phyloP scores from a whole-genome alignment of 306 rosid species.

The Acacia melanoxylon region DNA sequence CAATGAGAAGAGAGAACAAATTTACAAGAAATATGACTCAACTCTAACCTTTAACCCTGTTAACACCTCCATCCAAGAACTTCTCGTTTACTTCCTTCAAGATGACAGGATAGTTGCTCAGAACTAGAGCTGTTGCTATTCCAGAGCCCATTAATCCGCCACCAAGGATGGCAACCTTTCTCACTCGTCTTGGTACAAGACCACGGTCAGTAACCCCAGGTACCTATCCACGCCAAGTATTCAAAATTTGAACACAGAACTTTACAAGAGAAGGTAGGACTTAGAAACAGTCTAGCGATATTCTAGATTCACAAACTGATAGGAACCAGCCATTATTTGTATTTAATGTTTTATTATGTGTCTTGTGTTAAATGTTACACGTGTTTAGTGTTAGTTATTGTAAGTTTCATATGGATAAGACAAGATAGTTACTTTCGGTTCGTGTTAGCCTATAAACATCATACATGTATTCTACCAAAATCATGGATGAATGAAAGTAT shows the following conservation, averaged over 20 bases:
- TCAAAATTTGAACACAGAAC: slow-evolving; percentile 7
- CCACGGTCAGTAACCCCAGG: slow-evolving; percentile 91
- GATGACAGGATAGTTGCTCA: slow-evolving; percentile 73
- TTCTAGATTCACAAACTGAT: neutral
- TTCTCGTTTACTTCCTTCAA: slow-evolving; percentile 89
- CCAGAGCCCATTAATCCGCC: slow-evolving; percentile 99
- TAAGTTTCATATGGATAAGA: no score
- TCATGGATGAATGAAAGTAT: no score
- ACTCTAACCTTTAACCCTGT: slow-evolving; percentile 81
- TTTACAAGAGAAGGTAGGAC: neutral
- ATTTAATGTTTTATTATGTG: no score
- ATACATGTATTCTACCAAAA: no score
- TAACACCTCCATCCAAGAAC: slow-evolving; percentile 84
- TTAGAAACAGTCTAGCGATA: slow-evolving; percentile 13
- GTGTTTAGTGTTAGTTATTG: no score
- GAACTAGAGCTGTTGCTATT: slow-evolving; percentile 84
- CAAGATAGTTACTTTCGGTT: no score
- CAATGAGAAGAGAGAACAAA: slow-evolving; percentile 9
- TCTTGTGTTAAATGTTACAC: no score
- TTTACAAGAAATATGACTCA: slow-evolving; percentile 6
- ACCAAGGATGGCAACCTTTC: slow-evolving; percentile 87
- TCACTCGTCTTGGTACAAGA: slow-evolving; percentile 71
- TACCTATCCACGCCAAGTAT: slow-evolving; percentile 56
- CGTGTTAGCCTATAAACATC: no score
- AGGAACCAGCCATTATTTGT: no score